Conservation (phyloP, 345 rosid species). For the Cardamine resedifolia region DNA sequence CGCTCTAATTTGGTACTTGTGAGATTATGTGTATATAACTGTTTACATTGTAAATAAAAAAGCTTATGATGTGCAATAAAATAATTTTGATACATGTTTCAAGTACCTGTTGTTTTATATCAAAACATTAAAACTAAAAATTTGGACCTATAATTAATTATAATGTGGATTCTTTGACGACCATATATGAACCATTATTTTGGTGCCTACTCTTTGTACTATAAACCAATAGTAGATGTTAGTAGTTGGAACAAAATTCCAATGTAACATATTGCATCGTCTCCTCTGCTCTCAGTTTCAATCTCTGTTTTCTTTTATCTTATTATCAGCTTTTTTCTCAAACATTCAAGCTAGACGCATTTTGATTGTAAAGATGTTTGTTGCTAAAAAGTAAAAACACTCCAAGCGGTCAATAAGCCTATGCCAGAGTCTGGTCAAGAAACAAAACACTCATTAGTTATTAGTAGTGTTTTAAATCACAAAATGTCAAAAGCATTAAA, state of each 20-base stretch:
- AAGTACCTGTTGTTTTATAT: not conserved
- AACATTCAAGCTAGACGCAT: too few species aligned
- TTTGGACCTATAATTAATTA: constrained; percentile 18
- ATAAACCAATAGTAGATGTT: constrained; percentile 24
- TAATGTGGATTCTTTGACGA: not conserved
- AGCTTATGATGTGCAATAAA: not conserved
- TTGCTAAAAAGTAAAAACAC: too few species aligned
- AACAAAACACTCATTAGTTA: too few species aligned
- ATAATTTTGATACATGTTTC: not conserved
- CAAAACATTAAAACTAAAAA: not conserved
- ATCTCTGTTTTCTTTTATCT: too few species aligned
- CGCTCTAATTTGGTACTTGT: constrained; percentile 11
- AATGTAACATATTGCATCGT: not conserved
- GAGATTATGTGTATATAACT: constrained; percentile 25
- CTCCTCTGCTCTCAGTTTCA: too few species aligned
- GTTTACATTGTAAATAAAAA: constrained; percentile 23
- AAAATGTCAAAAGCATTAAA: too few species aligned
- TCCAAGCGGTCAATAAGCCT: too few species aligned
- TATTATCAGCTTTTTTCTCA: too few species aligned
- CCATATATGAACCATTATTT: constrained; percentile 9
- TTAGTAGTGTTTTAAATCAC: too few species aligned
- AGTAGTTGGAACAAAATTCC: constrained; percentile 24
- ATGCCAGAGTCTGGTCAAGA: too few species aligned
- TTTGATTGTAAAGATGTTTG: too few species aligned
- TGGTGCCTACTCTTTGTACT: constrained; percentile 15